Percentiles rank a stretch among this genome's conserved stretches.
Evolutionary conservation across 2,329 filamentous ascomycete genomes (phyloP).

Genomic region (Monilinia polystroma): DNA sequence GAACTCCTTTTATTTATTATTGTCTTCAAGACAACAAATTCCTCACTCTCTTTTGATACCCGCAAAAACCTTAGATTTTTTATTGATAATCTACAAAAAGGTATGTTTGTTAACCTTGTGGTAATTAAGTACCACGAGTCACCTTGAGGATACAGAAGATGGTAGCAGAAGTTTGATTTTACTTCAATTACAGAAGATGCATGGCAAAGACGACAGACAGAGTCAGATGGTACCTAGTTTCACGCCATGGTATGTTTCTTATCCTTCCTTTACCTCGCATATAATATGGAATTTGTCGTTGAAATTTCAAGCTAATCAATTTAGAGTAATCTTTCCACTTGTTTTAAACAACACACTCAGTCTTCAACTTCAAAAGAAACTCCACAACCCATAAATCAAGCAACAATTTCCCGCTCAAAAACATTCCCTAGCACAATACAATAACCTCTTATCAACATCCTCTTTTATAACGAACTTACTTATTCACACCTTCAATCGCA

Average conservation of each 20-base stretch:
- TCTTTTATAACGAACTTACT: no score
- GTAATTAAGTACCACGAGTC: not conserved
- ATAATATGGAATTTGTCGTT: not conserved
- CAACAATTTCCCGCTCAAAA: no score
- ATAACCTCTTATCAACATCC: not conserved
- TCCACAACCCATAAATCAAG: not conserved
- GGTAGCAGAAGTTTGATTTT: not conserved
- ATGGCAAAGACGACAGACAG: not conserved
- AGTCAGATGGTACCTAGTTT: not conserved
- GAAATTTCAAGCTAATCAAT: not conserved
- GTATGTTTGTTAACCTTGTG: not conserved
- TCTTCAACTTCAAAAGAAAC: not conserved
- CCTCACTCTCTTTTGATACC: no score
- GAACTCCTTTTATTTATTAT: not conserved
- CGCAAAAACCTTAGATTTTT: fast-evolving
- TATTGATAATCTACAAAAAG: not conserved
- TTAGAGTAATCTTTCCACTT: not conserved
- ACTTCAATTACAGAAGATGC: not conserved
- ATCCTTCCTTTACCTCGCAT: not conserved
- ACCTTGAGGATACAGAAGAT: no score
- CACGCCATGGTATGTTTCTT: not conserved
- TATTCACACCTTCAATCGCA: no score
- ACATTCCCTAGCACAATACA: not conserved
- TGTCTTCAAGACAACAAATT: not conserved
- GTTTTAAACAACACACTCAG: not conserved